These are phyloP conservation scores for Lactuca sativa DNA, from an alignment of 129 eudicot species.

Conservation along the genomic window DNA sequence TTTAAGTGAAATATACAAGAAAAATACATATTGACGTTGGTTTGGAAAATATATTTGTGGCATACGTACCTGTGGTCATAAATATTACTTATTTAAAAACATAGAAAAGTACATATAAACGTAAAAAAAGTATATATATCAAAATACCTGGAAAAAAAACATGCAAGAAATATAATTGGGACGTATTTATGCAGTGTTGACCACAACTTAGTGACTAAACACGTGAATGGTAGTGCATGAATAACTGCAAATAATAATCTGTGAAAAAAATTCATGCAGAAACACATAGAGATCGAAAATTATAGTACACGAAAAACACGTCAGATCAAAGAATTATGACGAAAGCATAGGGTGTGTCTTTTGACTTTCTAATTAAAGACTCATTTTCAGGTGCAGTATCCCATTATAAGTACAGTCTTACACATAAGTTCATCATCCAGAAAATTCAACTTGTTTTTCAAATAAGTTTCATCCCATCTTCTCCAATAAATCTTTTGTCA, in stretches of 20 bases:
- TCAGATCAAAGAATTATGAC: conserved; percentile 25
- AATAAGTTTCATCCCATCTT: background rate
- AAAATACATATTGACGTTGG: background rate
- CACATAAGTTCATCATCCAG: background rate
- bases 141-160: no score
- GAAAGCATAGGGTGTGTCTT: conserved; percentile 26
- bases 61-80: background rate
- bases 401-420: conserved; percentile 15
- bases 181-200: conserved; percentile 4
- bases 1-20: background rate
- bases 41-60: background rate
- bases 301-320: conserved; percentile 31
- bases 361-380: conserved; percentile 30
- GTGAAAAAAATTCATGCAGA: conserved; percentile 22
- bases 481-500: conserved; percentile 4
- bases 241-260: conserved; percentile 21
- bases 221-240: conserved; percentile 24
- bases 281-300: conserved; percentile 7
- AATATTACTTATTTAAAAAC: background rate
- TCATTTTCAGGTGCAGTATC: background rate
- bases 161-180: background rate
- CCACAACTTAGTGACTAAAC: conserved; percentile 16
- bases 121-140: background rate
- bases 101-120: background rate
- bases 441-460: conserved; percentile 12